Evolutionary conservation across 257 asterid genomes (phyloP).

Genomic region (Verbascum thapsus): DNA sequence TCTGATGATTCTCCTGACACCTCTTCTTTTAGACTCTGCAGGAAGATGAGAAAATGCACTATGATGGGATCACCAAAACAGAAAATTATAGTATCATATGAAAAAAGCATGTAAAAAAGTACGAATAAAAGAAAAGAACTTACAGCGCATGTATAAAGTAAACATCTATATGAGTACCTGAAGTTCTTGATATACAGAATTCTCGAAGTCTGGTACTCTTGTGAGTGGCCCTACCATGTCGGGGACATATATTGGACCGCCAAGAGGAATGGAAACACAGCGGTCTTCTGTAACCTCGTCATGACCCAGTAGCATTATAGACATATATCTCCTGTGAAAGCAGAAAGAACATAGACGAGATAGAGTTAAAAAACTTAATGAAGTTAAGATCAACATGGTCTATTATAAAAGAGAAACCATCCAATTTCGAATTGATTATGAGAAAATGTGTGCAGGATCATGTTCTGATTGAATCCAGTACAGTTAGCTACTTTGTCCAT

Average conservation of each 20-base stretch:
- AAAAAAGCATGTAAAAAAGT: neutral
- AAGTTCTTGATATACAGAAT: slow-evolving; percentile 53
- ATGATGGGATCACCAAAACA: neutral
- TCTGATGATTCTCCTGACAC: slow-evolving; percentile 43
- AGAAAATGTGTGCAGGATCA: too few species aligned
- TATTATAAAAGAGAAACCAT: too few species aligned
- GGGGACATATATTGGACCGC: slow-evolving; percentile 69
- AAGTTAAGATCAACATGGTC: neutral
- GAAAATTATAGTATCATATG: neutral
- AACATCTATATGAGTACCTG: slow-evolving; percentile 43
- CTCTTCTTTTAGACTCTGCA: slow-evolving; percentile 66
- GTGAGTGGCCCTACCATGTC: slow-evolving; percentile 69
- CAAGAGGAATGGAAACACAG: slow-evolving; percentile 67
- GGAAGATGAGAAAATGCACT: slow-evolving; percentile 4
- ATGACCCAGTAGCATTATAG: slow-evolving; percentile 16
- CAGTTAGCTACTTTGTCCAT: too few species aligned
- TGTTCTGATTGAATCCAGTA: too few species aligned
- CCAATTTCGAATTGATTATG: too few species aligned
- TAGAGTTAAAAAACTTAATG: neutral
- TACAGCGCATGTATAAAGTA: neutral
- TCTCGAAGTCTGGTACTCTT: slow-evolving; percentile 60
- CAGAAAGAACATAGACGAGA: neutral
- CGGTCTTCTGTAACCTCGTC: slow-evolving; percentile 52
- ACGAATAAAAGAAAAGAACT: neutral
- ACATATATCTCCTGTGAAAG: slow-evolving; percentile 21